phyloP scores from a whole-genome alignment of 169 alveolate genomes.

The Plasmodium coatneyi region DNA sequence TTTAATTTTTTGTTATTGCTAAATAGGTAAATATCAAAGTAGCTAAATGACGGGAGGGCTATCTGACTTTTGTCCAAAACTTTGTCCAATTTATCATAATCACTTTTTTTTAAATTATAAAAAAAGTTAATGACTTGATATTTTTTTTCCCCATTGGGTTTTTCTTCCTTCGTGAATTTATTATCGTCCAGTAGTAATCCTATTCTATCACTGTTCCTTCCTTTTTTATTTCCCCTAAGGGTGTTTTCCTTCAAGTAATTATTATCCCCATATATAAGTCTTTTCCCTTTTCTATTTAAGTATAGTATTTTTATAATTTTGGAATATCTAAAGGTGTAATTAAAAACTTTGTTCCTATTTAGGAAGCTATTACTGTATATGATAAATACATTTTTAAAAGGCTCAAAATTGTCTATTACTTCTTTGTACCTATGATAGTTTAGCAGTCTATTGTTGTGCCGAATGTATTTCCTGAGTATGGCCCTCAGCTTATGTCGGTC shows the following conservation, averaged over 20 bases:
- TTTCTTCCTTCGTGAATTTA: neutral
- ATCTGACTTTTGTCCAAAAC: conserved; percentile 20
- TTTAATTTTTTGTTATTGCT: conserved; percentile 69
- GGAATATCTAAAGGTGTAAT: conserved; percentile 49
- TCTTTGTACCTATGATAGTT: conserved; percentile 58
- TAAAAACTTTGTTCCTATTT: conserved; percentile 29
- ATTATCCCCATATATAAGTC: conserved; percentile 65
- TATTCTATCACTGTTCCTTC: conserved; percentile 10
- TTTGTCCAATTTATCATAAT: conserved; percentile 63
- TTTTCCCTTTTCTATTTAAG: conserved; percentile 53
- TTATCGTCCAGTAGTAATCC: conserved; percentile 23
- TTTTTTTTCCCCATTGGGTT: conserved; percentile 29
- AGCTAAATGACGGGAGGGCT: conserved; percentile 55
- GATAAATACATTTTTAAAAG: conserved; percentile 55
- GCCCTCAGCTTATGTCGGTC: conserved; percentile 62
- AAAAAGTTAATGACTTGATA: conserved; percentile 19
- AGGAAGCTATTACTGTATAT: conserved; percentile 46
- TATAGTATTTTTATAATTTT: conserved; percentile 42
- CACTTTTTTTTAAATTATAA: conserved; percentile 30
- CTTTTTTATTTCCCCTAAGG: conserved; percentile 25
- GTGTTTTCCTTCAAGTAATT: conserved; percentile 30
- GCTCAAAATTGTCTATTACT: conserved; percentile 62
- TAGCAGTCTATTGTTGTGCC: conserved; percentile 47
- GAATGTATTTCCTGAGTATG: conserved; percentile 64
- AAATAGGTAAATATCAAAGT: conserved; percentile 68